Conservation (phyloP, 164 flowering plant species). For the Nymphaea thermarum region DNA sequence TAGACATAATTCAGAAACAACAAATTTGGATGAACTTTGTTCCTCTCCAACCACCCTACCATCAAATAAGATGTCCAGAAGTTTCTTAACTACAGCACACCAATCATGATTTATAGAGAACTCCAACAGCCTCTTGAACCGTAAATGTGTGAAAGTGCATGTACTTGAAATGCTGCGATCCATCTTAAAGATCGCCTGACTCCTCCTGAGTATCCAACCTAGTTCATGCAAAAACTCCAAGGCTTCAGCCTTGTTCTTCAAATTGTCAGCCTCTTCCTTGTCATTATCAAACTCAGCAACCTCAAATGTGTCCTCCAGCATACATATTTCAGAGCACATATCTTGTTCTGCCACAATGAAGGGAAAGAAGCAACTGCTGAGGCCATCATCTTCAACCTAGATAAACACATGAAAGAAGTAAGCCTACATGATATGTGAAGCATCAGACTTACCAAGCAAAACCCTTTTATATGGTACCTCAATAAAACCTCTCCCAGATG, state of each 20-base stretch:
- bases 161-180: slow-evolving; percentile 18
- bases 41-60: slow-evolving; percentile 36
- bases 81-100: slow-evolving; percentile 81
- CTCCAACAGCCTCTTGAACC: slow-evolving; percentile 62
- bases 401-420: background rate
- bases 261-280: slow-evolving; percentile 3
- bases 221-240: slow-evolving; percentile 64
- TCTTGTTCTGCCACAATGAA: slow-evolving; percentile 74
- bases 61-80: slow-evolving; percentile 38
- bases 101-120: slow-evolving; percentile 77
- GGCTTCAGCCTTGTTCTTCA: slow-evolving; percentile 34
- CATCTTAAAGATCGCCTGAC: slow-evolving; percentile 24
- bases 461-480: slow-evolving; percentile 33
- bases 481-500: slow-evolving; percentile 71
- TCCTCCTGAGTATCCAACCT: slow-evolving; percentile 85
- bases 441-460: background rate
- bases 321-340: slow-evolving; percentile 65
- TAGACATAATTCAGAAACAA: slow-evolving; percentile 43
- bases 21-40: slow-evolving; percentile 27
- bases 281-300: slow-evolving; percentile 15
- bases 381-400: slow-evolving; percentile 74
- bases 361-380: slow-evolving; percentile 64
- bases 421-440: background rate
- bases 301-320: slow-evolving; percentile 47
- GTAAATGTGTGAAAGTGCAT: slow-evolving; percentile 32